Conservation (phyloP, 1,284 basidiomycete genomes). For the Cryptococcus sp. region DNA sequence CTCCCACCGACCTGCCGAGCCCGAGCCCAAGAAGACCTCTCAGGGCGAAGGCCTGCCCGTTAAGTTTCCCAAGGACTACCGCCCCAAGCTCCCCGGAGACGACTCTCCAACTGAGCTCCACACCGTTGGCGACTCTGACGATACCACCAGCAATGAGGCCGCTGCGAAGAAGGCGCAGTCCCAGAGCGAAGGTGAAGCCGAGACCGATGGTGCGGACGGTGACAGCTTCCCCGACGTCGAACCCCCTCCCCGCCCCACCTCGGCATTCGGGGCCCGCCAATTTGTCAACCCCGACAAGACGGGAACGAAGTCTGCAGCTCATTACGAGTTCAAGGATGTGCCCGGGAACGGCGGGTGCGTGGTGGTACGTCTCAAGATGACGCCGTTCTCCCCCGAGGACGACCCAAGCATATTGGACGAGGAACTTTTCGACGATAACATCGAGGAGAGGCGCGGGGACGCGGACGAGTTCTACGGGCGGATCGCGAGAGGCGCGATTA, state of each 20-base stretch:
- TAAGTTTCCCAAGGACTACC: conserved; percentile 24
- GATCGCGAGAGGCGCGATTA: conserved; percentile 74
- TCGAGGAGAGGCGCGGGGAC: conserved; percentile 85
- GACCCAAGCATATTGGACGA: conserved; percentile 84
- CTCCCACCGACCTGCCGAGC: conserved; percentile 64
- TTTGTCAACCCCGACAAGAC: conserved; percentile 84
- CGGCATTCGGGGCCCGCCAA: conserved; percentile 34
- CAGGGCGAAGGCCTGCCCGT: conserved; percentile 21
- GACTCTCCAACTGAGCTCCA: conserved; percentile 20
- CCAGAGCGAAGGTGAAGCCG: background rate
- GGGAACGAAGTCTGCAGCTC: conserved; percentile 90
- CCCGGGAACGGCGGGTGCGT: conserved; percentile 90
- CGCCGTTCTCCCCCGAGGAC: conserved; percentile 67
- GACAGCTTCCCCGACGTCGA: conserved; percentile 47
- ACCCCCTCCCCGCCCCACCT: conserved; percentile 40
- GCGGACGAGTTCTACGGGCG: conserved; percentile 92
- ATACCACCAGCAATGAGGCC: conserved; percentile 11
- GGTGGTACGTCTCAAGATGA: conserved; percentile 91
- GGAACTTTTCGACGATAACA: conserved; percentile 77
- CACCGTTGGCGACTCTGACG: conserved; percentile 36
- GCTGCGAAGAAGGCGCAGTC: conserved; percentile 21
- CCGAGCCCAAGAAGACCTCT: conserved; percentile 27
- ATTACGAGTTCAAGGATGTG: conserved; percentile 82
- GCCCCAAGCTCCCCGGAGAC: conserved; percentile 27
- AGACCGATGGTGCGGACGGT: conserved; percentile 23